Evolutionary conservation across 1,139 yeast species (phyloP).

Genomic region (Eremothecium cymbalariae): DNA sequence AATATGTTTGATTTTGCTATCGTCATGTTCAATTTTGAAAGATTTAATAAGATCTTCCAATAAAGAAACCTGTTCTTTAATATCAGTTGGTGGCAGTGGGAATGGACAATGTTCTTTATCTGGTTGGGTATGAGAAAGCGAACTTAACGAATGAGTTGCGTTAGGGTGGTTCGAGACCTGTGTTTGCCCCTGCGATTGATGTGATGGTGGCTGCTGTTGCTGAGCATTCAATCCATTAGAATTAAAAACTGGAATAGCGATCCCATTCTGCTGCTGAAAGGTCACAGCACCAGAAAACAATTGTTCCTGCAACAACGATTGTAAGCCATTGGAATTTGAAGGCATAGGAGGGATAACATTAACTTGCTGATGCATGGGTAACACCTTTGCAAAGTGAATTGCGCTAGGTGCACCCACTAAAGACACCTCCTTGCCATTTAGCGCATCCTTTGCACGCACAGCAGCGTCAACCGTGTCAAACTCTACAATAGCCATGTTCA

Average conservation of each 20-base stretch:
- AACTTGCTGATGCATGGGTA: conserved; percentile 33
- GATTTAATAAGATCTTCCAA: conserved; percentile 23
- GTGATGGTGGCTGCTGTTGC: conserved; percentile 16
- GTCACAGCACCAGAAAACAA: conserved; percentile 30
- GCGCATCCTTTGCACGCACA: conserved; percentile 62
- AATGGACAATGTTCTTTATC: conserved; percentile 33
- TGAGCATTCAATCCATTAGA: background rate
- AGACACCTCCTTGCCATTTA: conserved; percentile 69
- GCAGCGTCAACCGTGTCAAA: conserved; percentile 68
- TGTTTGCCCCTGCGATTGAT: conserved; percentile 16
- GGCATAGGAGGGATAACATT: conserved; percentile 6
- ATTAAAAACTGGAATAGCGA: conserved; percentile 29
- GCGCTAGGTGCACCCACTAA: conserved; percentile 62
- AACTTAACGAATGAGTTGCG: conserved; percentile 7
- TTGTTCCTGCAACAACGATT: conserved; percentile 31
- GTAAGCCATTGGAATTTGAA: conserved; percentile 13
- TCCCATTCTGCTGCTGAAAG: conserved; percentile 30
- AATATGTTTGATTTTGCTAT: conserved; percentile 28
- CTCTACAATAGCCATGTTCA: conserved; percentile 62
- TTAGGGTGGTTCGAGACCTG: conserved; percentile 2
- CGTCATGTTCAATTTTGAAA: conserved; percentile 25
- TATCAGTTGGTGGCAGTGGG: conserved; percentile 29
- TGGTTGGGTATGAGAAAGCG: conserved; percentile 13
- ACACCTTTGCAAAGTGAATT: conserved; percentile 60
- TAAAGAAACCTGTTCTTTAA: conserved; percentile 15